These are phyloP conservation scores for Termitomyces sp. DNA, from an alignment of 768 basidiomycete species.

Conservation along the genomic window DNA sequence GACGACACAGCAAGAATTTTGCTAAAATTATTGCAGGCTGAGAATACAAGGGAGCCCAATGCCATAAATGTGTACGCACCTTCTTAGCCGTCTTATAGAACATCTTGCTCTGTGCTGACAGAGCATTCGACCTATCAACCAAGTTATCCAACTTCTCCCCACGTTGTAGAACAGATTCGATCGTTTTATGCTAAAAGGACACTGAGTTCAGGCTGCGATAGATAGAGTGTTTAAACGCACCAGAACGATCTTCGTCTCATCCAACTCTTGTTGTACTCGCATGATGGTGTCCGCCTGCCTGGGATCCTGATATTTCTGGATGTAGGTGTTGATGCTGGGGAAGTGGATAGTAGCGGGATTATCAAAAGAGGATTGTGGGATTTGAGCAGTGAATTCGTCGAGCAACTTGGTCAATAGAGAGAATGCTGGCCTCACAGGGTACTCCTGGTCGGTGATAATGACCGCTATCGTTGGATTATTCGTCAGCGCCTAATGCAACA, in stretches of 20 bases:
- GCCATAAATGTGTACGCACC: constrained; percentile 43
- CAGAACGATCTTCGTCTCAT: constrained; percentile 98
- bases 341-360: constrained; percentile 72
- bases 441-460: constrained; percentile 93
- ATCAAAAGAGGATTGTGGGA: constrained; percentile 67
- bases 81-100: constrained; percentile 99
- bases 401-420: constrained; percentile 90
- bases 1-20: constrained; percentile 94
- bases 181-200: constrained; percentile 87
- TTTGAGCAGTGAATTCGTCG: constrained; percentile 85
- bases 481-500: constrained; percentile 10
- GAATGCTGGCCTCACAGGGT: constrained; percentile 95
- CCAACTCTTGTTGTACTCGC: constrained; percentile 96
- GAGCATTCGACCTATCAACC: constrained; percentile 87
- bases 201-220: neutral
- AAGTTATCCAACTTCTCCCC: constrained; percentile 97
- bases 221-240: constrained; percentile 45
- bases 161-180: constrained; percentile 93
- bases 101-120: constrained; percentile 92
- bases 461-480: constrained; percentile 52
- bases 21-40: constrained; percentile 44
- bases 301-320: constrained; percentile 95
- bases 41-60: neutral
- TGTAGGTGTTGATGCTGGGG: constrained; percentile 71
- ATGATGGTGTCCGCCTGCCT: constrained; percentile 97